phyloP scores from a whole-genome alignment of 768 basidiomycete species.

The Suillus weaverae region DNA sequence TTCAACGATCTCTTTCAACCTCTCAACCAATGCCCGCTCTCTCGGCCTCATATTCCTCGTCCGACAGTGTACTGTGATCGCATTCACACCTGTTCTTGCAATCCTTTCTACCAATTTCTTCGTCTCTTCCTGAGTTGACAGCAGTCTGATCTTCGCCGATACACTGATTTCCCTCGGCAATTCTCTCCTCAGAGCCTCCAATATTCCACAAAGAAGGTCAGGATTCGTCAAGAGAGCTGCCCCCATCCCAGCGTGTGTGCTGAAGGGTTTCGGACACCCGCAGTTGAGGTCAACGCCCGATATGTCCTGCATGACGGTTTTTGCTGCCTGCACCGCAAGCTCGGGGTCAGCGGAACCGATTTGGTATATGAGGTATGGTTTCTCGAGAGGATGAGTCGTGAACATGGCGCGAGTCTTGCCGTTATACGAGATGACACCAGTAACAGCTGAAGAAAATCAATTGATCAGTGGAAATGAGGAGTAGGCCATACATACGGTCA shows the following conservation, averaged over 20 bases:
- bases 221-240: constrained; percentile 92
- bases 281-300: constrained; percentile 97
- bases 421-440: constrained; percentile 85
- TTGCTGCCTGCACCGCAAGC: constrained; percentile 90
- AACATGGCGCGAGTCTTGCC: constrained; percentile 87
- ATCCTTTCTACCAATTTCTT: constrained; percentile 87
- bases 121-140: constrained; percentile 86
- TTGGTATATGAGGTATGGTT: constrained; percentile 92
- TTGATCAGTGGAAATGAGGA: neutral
- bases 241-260: constrained; percentile 93
- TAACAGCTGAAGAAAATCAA: constrained; percentile 53
- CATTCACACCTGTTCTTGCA: constrained; percentile 82
- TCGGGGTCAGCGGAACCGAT: constrained; percentile 89
- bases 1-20: constrained; percentile 83
- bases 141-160: constrained; percentile 90
- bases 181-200: constrained; percentile 70
- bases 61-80: constrained; percentile 92
- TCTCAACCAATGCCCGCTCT: constrained; percentile 75
- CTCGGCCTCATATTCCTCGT: constrained; percentile 87
- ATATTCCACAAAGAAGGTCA: constrained; percentile 86
- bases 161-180: constrained; percentile 81
- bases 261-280: constrained; percentile 96
- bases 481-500: constrained; percentile 64
- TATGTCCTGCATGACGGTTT: constrained; percentile 82
- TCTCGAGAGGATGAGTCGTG: constrained; percentile 91